phyloP scores from a whole-genome alignment of 169 alveolate species.

The Plasmodium adleri region DNA sequence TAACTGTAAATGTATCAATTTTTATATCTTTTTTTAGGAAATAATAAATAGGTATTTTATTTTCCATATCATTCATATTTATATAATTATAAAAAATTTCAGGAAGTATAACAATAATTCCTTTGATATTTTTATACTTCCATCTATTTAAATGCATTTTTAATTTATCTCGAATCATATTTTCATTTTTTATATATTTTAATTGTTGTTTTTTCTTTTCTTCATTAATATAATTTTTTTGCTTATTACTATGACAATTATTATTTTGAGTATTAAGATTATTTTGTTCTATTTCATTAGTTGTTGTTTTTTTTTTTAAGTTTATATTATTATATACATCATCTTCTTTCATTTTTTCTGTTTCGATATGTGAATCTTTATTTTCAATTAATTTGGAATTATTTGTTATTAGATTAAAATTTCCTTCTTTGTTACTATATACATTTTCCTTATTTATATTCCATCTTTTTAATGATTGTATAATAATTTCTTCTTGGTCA shows the following conservation, averaged over 20 bases:
- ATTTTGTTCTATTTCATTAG: not conserved
- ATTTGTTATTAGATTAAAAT: not conserved
- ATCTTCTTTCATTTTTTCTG: not conserved
- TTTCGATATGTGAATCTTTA: not conserved
- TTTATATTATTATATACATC: not conserved
- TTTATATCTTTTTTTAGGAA: constrained; percentile 39
- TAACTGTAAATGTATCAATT: constrained; percentile 48
- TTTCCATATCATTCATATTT: constrained; percentile 42
- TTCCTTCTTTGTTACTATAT: not conserved
- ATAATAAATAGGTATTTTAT: constrained; percentile 32
- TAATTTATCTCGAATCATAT: constrained; percentile 17
- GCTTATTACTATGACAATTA: not conserved
- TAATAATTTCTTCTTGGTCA: not conserved
- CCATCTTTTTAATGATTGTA: not conserved
- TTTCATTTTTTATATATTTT: not conserved
- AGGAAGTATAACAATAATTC: constrained; percentile 46
- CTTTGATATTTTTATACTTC: constrained; percentile 56
- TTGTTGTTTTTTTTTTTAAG: not conserved
- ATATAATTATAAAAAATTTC: constrained; percentile 57
- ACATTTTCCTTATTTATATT: not conserved
- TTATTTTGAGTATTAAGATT: not conserved
- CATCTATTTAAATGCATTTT: constrained; percentile 9
- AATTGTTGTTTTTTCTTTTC: not conserved
- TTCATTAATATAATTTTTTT: not conserved
- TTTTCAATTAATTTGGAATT: not conserved